Base-by-base conservation (phyloP, 2,329 filamentous ascomycete genomes). In the Nigrospora oryzae region DNA sequence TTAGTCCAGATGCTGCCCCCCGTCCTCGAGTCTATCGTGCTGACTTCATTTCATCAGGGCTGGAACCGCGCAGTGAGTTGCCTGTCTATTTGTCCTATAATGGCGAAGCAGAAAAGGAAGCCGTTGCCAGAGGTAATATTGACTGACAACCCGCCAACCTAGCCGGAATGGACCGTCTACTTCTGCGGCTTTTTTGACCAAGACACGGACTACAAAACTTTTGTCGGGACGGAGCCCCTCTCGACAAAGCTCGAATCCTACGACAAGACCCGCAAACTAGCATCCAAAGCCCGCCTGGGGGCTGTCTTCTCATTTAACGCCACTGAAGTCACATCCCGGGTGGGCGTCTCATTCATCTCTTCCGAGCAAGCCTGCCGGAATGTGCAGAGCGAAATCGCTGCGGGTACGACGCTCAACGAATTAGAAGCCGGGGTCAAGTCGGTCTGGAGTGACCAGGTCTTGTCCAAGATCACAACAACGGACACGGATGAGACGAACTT, bases 291-390 rank as follows among this genome's bases (percentile, higher is more conserved):
- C 7, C 63, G 69, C 2, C 61, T 78, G 3, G 69, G 71, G 0
- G 72, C 68, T 2, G 63, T 83, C 0, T 83, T 81, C 56, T 69
- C 71, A 0, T 84, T 84, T 48, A 49, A 64, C 10, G 56, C 63
- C 1, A 56, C 60, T 2, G 51, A 61, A 2, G 64, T 84, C 2
- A 68, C 63, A 2, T 83, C 81, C 1, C 69, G 77, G 2, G 79
- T 86, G 0, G 83, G 83, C 2, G 76, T 86, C 11, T 85, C 81
- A 0, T 85, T 83, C 62, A 75, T 86, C n/a, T 85, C 81, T 0
- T 57, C 69, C 0, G 62, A 68, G 5, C 73, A 81, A 49, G 83
- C 81, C 5, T 86, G 83, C 56, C 44, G 57, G 11, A 81, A 76
- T 48, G 68, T 82, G 16, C 62, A 83, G 36, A 51, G 56, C 2